A percentile compares a stretch with the other conserved stretches of the same genome.
Conservation (phyloP, 495 filamentous ascomycete species). For the Aspergillus sclerotioniger region DNA sequence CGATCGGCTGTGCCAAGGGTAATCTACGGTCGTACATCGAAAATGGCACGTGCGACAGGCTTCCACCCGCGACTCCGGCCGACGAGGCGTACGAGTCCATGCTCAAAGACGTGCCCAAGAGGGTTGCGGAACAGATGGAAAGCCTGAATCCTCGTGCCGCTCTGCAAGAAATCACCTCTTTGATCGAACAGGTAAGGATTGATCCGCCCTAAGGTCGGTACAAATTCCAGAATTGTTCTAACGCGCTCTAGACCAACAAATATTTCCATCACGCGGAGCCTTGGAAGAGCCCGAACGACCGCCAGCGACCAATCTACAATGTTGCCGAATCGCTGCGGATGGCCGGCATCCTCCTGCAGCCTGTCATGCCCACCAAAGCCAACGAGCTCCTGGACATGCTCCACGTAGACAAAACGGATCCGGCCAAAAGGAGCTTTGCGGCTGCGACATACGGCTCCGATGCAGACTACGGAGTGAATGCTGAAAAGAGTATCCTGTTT, state of each 20-base stretch:
- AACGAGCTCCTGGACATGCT: slow-evolving; percentile 71
- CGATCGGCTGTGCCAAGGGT: slow-evolving; percentile 66
- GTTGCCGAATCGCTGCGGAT: slow-evolving; percentile 78
- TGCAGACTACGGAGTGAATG: slow-evolving; percentile 62
- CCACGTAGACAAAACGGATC: slow-evolving; percentile 55
- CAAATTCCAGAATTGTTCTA: slow-evolving; percentile 1
- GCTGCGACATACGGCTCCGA: slow-evolving; percentile 60
- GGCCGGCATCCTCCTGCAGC: slow-evolving; percentile 79
- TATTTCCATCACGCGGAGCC: slow-evolving; percentile 61
- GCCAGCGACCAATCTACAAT: slow-evolving; percentile 61
- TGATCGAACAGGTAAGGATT: slow-evolving; percentile 50
- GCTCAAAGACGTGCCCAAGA: slow-evolving; percentile 33
- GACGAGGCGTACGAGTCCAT: slow-evolving; percentile 35
- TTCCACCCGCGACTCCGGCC: slow-evolving; percentile 24
- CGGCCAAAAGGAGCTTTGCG: slow-evolving; percentile 52
- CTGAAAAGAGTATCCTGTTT: slow-evolving; percentile 52
- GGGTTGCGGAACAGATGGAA: slow-evolving; percentile 59
- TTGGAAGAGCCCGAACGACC: slow-evolving; percentile 50
- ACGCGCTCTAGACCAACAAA: slow-evolving; percentile 59
- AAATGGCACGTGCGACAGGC: slow-evolving; percentile 33
- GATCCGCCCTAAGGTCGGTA: slow-evolving; percentile 1
- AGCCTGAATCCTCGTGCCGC: slow-evolving; percentile 61
- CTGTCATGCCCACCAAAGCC: slow-evolving; percentile 84
- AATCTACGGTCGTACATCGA: slow-evolving; percentile 56
- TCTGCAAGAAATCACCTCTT: slow-evolving; percentile 63